phyloP scores from a whole-genome alignment of 140 eudicot species.

The Anethum foeniculum region DNA sequence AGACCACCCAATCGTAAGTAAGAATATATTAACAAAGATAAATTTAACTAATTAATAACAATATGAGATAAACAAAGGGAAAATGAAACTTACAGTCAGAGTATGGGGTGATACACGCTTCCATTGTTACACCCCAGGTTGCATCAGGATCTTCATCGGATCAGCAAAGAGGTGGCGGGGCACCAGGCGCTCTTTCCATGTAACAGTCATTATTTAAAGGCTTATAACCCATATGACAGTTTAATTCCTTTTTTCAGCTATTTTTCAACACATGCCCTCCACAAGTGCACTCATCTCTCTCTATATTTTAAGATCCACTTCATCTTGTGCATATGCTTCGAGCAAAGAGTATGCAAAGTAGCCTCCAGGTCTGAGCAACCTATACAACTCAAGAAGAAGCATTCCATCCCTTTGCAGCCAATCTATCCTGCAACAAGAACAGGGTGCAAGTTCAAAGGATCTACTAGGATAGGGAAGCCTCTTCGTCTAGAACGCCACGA shows the following conservation, averaged over 20 bases:
- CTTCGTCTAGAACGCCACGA: slow-evolving; percentile 92
- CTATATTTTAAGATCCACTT: slow-evolving; percentile 88
- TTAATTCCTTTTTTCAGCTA: slow-evolving; percentile 77
- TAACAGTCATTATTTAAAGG: slow-evolving; percentile 90
- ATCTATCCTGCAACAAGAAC: slow-evolving; percentile 97
- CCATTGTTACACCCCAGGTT: too few species aligned
- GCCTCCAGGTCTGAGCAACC: slow-evolving; percentile 94
- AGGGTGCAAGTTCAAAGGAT: slow-evolving; percentile 91
- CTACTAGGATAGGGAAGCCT: slow-evolving; percentile 93
- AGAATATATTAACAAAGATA: too few species aligned
- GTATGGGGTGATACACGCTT: too few species aligned
- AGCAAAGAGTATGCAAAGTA: slow-evolving; percentile 97
- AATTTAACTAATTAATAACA: too few species aligned
- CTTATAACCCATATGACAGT: slow-evolving; percentile 93
- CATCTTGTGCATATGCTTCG: slow-evolving; percentile 96
- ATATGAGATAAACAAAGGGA: too few species aligned
- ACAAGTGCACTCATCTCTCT: slow-evolving; percentile 84
- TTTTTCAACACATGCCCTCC: slow-evolving; percentile 94
- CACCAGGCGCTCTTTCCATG: too few species aligned
- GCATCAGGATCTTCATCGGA: too few species aligned
- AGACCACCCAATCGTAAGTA: too few species aligned
- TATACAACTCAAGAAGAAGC: slow-evolving; percentile 79
- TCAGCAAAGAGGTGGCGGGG: too few species aligned
- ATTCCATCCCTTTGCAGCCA: slow-evolving; percentile 96
- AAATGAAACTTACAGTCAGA: too few species aligned